Conservation (phyloP, 257 asterid genomes). For the Capsicum rhomboideum region DNA sequence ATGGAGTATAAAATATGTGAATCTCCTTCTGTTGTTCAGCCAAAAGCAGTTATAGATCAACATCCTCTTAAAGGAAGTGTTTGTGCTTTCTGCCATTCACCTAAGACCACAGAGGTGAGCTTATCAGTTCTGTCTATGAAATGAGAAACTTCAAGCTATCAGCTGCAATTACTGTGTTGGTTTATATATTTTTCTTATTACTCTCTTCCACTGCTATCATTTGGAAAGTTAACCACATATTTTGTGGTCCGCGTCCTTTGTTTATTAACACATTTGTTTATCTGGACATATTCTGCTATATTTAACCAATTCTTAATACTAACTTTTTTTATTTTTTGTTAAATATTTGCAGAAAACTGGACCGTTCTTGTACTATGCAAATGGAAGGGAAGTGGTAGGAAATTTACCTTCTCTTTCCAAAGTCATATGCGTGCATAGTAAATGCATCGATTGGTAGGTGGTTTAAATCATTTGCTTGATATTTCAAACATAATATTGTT, state of each 20-base stretch:
- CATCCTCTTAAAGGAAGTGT: conserved; percentile 16
- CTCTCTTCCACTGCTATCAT: neutral
- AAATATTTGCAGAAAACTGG: conserved; percentile 60
- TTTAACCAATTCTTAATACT: neutral
- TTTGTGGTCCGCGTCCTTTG: neutral
- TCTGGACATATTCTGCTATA: neutral
- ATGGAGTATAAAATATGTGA: conserved; percentile 24
- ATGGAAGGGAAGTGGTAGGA: conserved; percentile 69
- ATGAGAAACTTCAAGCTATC: neutral
- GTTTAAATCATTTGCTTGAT: neutral
- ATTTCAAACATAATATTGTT: neutral
- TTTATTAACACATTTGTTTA: neutral
- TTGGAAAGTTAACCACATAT: neutral
- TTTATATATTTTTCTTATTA: neutral
- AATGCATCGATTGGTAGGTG: conserved; percentile 84
- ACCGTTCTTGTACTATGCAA: conserved; percentile 47
- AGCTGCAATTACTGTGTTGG: neutral
- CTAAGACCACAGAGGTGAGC: conserved; percentile 62
- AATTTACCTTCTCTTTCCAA: conserved; percentile 28
- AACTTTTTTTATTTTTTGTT: conserved; percentile 8
- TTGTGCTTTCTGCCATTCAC: conserved; percentile 80
- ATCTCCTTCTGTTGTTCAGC: conserved; percentile 19
- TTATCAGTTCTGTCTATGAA: neutral
- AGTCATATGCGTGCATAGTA: conserved; percentile 54
- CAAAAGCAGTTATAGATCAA: conserved; percentile 14